phyloP scores from a whole-genome alignment of 2,329 filamentous ascomycete species.

The Penicillium sp. region DNA sequence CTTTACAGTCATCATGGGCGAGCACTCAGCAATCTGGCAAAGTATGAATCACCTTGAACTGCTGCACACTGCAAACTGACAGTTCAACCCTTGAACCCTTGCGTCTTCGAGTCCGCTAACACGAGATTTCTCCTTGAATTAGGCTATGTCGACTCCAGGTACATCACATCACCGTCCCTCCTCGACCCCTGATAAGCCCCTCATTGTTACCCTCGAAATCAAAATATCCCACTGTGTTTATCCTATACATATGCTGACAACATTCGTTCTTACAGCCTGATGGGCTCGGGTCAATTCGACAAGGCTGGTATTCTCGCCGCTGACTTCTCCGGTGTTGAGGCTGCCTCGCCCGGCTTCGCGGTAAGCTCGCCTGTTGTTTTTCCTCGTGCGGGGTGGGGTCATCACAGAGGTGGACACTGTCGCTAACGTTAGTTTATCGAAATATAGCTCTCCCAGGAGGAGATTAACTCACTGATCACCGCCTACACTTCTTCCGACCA shows the following conservation, averaged over 20 bases:
- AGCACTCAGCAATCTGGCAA: conserved; percentile 41
- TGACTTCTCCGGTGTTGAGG: conserved; percentile 80
- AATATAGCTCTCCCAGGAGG: conserved; percentile 51
- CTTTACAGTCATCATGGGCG: conserved; percentile 32
- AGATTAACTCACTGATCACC: conserved; percentile 56
- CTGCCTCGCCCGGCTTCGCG: conserved; percentile 66
- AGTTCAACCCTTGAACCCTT: not conserved
- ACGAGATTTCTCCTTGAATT: conserved; percentile 9
- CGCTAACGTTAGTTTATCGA: not conserved
- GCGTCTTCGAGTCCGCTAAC: conserved; percentile 16
- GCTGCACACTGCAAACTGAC: not conserved
- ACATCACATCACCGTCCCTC: conserved; percentile 37
- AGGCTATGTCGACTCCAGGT: conserved; percentile 66
- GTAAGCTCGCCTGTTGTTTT: conserved; percentile 53
- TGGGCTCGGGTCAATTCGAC: conserved; percentile 75
- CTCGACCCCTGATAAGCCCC: conserved; percentile 1
- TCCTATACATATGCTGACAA: conserved; percentile 10
- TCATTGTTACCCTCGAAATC: conserved; percentile 9
- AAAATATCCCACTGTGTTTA: not conserved
- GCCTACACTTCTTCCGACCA: conserved; percentile 53
- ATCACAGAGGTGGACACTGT: not conserved
- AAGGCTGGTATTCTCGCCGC: conserved; percentile 80
- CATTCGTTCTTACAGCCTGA: conserved; percentile 59
- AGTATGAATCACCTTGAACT: conserved; percentile 23
- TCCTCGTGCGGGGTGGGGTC: conserved; percentile 8